Base-by-base conservation (phyloP, 305 asterid species). In the Solanum hybrid region DNA sequence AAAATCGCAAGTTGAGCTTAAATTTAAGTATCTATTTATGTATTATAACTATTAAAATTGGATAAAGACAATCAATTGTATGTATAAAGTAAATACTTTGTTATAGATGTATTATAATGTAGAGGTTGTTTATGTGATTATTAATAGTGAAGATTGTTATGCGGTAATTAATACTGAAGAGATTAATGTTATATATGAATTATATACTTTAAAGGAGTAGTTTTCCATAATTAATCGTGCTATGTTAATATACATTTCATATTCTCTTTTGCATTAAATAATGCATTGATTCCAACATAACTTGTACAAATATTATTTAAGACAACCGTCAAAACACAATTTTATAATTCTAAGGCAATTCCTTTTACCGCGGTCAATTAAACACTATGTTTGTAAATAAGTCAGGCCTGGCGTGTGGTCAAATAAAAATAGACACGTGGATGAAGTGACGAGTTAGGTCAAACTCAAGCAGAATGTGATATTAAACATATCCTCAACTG, bases 331-430 rank as follows among this genome's bases (percentile, higher is more conserved):
- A 6, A 11, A 71, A 11, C 10, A 71, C 77, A 2, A 12, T 5
- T 11, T 26, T 71, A 71, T 5, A 71, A 71, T 26, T 26, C 1
- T 71, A 14, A 71, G 77, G 1, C 20, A 0, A 26, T 71, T 71
- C 17, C 11, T 71, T 56, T 26, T 3, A 71, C 3, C 6, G 0
- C 2, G 9, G 4, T 26, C 34, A 5, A 12, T 26, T 32, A 26
- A 71, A 5, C 0, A 71, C 17, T 26, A 24, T 4, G 13, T 24
- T 69, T 26, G 7, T 24, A 69, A 10, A 24, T 24, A 64, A 69
- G 1, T 26, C 7, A 4, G 3, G 4, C 3, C 1, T 24, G 1
- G 1, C 1, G 3, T 1, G 29, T 8, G 72, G 7, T 3, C 4
- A 0, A 24, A 69, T 24, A 3, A 7, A 27, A 69, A 69, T 4